Conservation (phyloP, 768 basidiomycete species). For the Stropharia rugosoannulata region DNA sequence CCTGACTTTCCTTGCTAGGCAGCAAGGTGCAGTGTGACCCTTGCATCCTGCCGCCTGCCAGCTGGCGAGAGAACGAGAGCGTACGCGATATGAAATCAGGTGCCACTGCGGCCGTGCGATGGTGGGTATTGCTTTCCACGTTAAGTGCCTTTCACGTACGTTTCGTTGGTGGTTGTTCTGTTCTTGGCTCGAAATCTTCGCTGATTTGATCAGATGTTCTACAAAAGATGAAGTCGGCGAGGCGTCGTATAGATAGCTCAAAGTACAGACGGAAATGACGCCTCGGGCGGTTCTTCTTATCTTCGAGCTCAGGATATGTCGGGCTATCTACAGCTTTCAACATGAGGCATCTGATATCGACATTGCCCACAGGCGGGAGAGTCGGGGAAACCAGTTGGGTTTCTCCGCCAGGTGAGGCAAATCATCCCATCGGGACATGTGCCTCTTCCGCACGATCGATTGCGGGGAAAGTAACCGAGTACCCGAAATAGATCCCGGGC, state of each 20-base stretch:
- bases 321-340: no score
- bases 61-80: background rate
- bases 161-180: background rate
- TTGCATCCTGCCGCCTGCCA: background rate
- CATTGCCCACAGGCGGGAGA: background rate
- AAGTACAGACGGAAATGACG: no score
- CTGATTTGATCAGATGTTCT: background rate
- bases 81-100: constrained; percentile 1
- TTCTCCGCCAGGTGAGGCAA: background rate
- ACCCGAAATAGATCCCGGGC: background rate
- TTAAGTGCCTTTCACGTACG: background rate
- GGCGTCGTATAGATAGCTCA: no score
- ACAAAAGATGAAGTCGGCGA: no score
- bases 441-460: background rate
- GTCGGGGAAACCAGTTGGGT: background rate
- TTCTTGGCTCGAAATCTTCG: background rate
- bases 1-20: no score
- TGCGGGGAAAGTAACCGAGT: constrained; percentile 7
- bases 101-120: background rate
- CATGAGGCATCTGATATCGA: no score
- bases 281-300: no score
- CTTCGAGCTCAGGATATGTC: no score
- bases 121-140: constrained; percentile 1
- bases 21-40: no score
- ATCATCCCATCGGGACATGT: background rate